A percentile compares a stretch with the other conserved stretches of the same genome.
Conservation (phyloP, 2,329 filamentous ascomycete genomes). For the Coniochaeta prunicola region DNA sequence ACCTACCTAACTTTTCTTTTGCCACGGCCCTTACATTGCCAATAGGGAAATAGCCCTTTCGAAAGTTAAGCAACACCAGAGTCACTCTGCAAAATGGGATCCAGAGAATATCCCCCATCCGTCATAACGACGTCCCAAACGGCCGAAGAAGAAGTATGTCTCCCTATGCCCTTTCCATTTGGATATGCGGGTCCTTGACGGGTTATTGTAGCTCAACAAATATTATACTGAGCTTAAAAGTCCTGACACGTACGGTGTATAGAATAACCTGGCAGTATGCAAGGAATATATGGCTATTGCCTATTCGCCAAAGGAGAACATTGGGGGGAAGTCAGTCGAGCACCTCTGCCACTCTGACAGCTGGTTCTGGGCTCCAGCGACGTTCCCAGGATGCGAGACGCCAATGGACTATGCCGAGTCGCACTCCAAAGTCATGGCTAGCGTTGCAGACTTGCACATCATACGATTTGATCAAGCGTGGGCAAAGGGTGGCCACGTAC, state of each 20-base stretch:
- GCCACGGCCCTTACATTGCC: too few species aligned
- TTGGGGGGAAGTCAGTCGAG: constrained; percentile 5
- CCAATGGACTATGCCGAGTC: constrained; percentile 15
- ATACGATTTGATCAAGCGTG: constrained; percentile 15
- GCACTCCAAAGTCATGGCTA: constrained; percentile 13
- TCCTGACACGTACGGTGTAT: neutral
- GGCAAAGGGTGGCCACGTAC: constrained; percentile 15
- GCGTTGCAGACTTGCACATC: constrained; percentile 13
- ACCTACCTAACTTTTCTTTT: too few species aligned
- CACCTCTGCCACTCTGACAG: constrained; percentile 8
- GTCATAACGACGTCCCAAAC: constrained; percentile 5
- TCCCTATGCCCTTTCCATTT: too few species aligned
- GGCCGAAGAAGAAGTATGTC: constrained; percentile 6
- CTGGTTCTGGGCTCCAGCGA: constrained; percentile 9
- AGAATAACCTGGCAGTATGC: constrained; percentile 7
- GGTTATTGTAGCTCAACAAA: too few species aligned
- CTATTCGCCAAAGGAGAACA: constrained; percentile 6
- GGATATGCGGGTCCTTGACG: too few species aligned
- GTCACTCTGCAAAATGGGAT: too few species aligned
- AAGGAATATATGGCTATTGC: constrained; percentile 8
- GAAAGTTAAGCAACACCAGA: too few species aligned
- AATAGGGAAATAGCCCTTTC: too few species aligned
- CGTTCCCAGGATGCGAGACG: constrained; percentile 7
- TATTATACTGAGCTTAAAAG: too few species aligned
- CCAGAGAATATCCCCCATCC: constrained; percentile 3